Base-by-base conservation (phyloP, 139 green algal species). In the Chlorella vulgaris region DNA sequence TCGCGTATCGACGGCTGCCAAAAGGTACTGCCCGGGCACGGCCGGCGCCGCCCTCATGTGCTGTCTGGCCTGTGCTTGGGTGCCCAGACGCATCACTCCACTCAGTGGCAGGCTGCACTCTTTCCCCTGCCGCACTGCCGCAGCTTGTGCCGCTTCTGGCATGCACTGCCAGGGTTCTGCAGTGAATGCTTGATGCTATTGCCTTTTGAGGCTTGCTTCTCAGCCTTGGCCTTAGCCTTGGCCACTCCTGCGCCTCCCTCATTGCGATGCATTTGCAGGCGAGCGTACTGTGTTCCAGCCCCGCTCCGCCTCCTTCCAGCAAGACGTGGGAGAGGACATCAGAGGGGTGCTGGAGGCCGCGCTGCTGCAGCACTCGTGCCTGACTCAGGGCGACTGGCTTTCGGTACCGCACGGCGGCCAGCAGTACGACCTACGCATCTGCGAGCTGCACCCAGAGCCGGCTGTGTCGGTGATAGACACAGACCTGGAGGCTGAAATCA, bases 401-500 rank as follows among this genome's bases (percentile, higher is more conserved):
- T 60, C 80, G 35, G 91, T 94, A 39, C 22, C 61, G 2, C n/a
- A 82, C 22, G 87, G 18, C 4, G 88, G 65, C 7, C 22, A 53
- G 24, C 2, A 38, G n/a, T 81, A 84, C 40, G 76, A 85, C 35
- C 79, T 93, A 42, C 81, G 87, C 29, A 91, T 97, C 19, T 82
- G 88, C 68, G 88, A 93, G 76, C 81, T 96, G 62, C 79, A 86
- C 28, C 94, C 94, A 0, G 70, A 76, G 26, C 43, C 51, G 19
- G 77, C 50, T 2, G 50, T 36, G 4, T 75, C 53, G 6, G 73
- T 79, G 35, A 79, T 79, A 28, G 73, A 79, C 53, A 79, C 73
- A 36, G 94, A 97, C 39, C 67, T 97, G 33, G 93, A 94, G 36
- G 93, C 91, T 29, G 91, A 97, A 42, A 90, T 97, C 65, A 90